phyloP scores from a whole-genome alignment of 768 basidiomycete species.

The Hydnomerulius pinastri region DNA sequence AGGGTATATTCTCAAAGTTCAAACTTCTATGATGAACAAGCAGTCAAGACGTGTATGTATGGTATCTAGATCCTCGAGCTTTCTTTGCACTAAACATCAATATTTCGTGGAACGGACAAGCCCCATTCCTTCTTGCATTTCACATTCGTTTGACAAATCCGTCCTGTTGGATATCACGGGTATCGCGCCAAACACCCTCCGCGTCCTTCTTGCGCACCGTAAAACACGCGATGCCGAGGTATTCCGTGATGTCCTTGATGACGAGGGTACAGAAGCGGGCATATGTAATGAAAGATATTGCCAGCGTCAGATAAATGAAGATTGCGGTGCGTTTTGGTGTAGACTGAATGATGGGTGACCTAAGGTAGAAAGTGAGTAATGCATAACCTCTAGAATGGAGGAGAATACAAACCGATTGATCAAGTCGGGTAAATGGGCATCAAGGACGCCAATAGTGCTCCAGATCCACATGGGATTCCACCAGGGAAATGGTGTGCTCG shows the following conservation, averaged over 20 bases:
- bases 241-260: slow-evolving; percentile 85
- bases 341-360: slow-evolving; percentile 76
- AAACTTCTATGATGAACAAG: too few relatives aligned
- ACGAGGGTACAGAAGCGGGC: slow-evolving; percentile 80
- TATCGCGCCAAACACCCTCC: slow-evolving; percentile 58
- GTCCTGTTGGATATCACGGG: slow-evolving; percentile 29
- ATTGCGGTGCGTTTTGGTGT: slow-evolving; percentile 59
- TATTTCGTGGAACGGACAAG: too few relatives aligned
- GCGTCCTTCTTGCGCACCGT: slow-evolving; percentile 85
- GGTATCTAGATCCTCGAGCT: too few relatives aligned
- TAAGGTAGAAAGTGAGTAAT: slow-evolving; percentile 17
- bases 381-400: slow-evolving; percentile 6
- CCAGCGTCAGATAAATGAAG: slow-evolving; percentile 73
- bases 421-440: slow-evolving; percentile 76
- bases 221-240: slow-evolving; percentile 93
- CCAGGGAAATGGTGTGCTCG: slow-evolving; percentile 77
- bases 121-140: slow-evolving; percentile 6
- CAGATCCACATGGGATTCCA: slow-evolving; percentile 90
- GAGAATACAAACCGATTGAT: slow-evolving; percentile 57
- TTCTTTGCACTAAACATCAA: too few relatives aligned
- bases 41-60: too few relatives aligned
- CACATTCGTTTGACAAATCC: slow-evolving; percentile 22
- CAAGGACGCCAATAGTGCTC: slow-evolving; percentile 73
- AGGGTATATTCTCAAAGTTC: too few relatives aligned
- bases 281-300: slow-evolving; percentile 69